Evolutionary conservation across 108 stramenopile species (phyloP).

Genomic region (Conticribra weissflogii): DNA sequence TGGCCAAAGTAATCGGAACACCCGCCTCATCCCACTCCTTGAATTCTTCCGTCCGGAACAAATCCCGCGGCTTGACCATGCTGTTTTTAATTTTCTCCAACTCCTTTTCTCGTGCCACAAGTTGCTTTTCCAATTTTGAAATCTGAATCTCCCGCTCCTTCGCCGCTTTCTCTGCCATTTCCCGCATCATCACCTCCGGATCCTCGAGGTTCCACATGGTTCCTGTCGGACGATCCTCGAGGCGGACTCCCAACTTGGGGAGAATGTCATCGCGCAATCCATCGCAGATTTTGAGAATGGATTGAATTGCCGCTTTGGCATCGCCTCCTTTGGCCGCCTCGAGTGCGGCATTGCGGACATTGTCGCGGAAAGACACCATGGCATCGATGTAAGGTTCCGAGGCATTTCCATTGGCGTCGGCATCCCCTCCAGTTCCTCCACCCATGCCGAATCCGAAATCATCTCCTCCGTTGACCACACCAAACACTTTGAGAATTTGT

Average conservation of each 20-base stretch:
- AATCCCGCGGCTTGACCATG: slow-evolving; percentile 50
- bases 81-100: slow-evolving; percentile 51
- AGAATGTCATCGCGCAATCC: slow-evolving; percentile 89
- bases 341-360: slow-evolving; percentile 73
- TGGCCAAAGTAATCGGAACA: slow-evolving; percentile 45
- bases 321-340: slow-evolving; percentile 57
- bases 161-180: slow-evolving; percentile 72
- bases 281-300: slow-evolving; percentile 82
- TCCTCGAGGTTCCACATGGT: slow-evolving; percentile 93
- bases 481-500: slow-evolving; percentile 88
- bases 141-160: slow-evolving; percentile 53
- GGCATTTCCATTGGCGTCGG: slow-evolving; percentile 27
- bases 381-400: slow-evolving; percentile 82
- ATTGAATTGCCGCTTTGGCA: slow-evolving; percentile 55
- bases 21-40: slow-evolving; percentile 63
- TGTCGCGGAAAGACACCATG: slow-evolving; percentile 83
- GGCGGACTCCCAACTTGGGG: slow-evolving; percentile 86
- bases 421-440: slow-evolving; percentile 33
- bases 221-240: slow-evolving; percentile 89
- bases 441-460: slow-evolving; percentile 81
- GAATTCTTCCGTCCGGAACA: slow-evolving; percentile 59
- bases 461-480: slow-evolving; percentile 77
- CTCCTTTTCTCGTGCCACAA: slow-evolving; percentile 52
- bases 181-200: slow-evolving; percentile 77
- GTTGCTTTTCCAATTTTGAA: slow-evolving; percentile 59